phyloP scores from a whole-genome alignment of 306 rosid species.

The Pyrus communis region DNA sequence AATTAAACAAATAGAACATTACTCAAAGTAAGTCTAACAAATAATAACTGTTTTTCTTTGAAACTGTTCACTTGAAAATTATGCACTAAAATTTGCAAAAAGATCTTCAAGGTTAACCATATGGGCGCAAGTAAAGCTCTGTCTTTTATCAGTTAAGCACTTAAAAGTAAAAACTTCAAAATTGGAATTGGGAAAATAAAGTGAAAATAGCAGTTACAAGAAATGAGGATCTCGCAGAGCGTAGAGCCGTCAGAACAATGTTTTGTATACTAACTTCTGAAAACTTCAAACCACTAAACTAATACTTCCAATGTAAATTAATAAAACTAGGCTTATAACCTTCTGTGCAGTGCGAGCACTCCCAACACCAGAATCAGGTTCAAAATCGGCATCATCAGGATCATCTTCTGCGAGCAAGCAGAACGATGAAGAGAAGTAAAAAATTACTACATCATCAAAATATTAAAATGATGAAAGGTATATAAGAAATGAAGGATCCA shows the following conservation, averaged over 20 bases:
- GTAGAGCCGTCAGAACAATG: neutral
- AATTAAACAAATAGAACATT: neutral
- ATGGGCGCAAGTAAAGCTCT: neutral
- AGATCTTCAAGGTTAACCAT: neutral
- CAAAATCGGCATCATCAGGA: constrained; percentile 91
- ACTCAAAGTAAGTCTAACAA: neutral
- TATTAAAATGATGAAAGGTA: neutral
- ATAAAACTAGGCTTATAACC: constrained; percentile 37
- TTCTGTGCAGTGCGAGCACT: constrained; percentile 59
- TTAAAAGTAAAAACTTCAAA: neutral
- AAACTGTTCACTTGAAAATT: neutral
- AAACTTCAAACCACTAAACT: neutral
- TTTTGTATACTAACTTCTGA: neutral
- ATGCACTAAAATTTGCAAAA: neutral
- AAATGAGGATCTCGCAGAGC: neutral
- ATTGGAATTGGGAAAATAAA: neutral
- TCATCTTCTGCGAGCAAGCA: constrained; percentile 75
- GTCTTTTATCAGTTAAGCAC: neutral
- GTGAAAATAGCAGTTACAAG: neutral
- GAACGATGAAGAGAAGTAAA: constrained; percentile 1
- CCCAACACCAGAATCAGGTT: constrained; percentile 49
- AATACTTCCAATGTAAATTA: constrained; percentile 8
- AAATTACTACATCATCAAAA: neutral
- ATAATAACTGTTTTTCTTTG: neutral
- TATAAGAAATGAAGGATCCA: neutral